Conservation (phyloP, 2,329 filamentous ascomycete species). For the Ascochyta viciae-villosae region DNA sequence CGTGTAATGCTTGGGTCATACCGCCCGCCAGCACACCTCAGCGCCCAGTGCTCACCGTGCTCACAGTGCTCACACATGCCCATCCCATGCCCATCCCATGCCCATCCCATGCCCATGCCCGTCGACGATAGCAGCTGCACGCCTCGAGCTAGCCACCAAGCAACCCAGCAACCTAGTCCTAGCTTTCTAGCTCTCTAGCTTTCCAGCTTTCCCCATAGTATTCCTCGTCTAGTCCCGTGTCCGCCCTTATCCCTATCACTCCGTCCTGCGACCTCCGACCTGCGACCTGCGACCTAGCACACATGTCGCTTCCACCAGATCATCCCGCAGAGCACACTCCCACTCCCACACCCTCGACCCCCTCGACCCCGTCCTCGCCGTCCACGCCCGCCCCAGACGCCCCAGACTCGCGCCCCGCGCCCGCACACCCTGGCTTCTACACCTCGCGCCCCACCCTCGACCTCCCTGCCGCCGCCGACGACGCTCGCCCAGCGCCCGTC, state of each 20-base stretch:
- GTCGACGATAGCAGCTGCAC: not conserved
- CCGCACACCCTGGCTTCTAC: slow-evolving; percentile 36
- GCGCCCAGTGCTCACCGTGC: not conserved
- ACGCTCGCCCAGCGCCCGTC: slow-evolving; percentile 52
- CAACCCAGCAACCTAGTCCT: no score
- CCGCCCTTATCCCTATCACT: slow-evolving; percentile 2
- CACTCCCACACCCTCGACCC: not conserved
- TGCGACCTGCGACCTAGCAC: not conserved
- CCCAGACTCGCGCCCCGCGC: not conserved
- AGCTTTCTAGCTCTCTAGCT: not conserved
- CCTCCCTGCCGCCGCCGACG: slow-evolving; percentile 49
- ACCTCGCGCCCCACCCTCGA: slow-evolving; percentile 58
- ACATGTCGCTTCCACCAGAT: slow-evolving; percentile 12
- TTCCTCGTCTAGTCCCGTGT: slow-evolving; percentile 13
- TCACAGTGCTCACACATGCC: not conserved
- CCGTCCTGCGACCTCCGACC: not conserved
- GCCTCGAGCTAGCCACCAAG: slow-evolving; percentile 8
- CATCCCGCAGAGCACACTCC: slow-evolving; percentile 3
- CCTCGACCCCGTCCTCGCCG: not conserved
- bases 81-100: no score
- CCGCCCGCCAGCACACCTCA: not conserved
- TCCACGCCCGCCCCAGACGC: not conserved
- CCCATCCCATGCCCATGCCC: not conserved
- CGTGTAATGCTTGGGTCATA: not conserved
- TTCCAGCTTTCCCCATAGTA: slow-evolving; percentile 25